These are phyloP conservation scores for Mollisiaceae sp. DNA, from an alignment of 2,329 filamentous ascomycete genomes.

Conservation along the genomic window DNA sequence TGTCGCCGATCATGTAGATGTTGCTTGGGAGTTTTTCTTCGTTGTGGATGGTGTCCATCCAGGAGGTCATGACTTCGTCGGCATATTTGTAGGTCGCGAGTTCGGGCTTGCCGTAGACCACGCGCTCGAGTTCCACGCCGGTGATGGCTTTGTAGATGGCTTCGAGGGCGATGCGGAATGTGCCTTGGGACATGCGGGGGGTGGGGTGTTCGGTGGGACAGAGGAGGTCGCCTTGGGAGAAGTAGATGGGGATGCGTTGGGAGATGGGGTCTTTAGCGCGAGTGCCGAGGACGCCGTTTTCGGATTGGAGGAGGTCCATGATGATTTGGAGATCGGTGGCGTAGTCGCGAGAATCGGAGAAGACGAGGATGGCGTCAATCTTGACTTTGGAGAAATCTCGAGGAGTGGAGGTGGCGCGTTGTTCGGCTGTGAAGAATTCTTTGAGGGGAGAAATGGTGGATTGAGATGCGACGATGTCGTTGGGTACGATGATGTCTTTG, in stretches of 20 bases:
- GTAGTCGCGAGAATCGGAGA: slow-evolving; percentile 76
- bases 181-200: slow-evolving; percentile 74
- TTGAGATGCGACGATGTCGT: slow-evolving; percentile 75
- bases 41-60: slow-evolving; percentile 78
- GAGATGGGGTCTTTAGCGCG: slow-evolving; percentile 67
- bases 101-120: slow-evolving; percentile 78
- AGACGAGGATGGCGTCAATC: slow-evolving; percentile 77
- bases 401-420: slow-evolving; percentile 69
- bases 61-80: slow-evolving; percentile 72
- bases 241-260: slow-evolving; percentile 76
- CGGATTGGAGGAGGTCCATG: slow-evolving; percentile 71
- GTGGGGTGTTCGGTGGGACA: slow-evolving; percentile 69
- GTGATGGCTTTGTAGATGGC: slow-evolving; percentile 75
- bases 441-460: slow-evolving; percentile 71
- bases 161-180: slow-evolving; percentile 77
- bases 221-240: slow-evolving; percentile 67
- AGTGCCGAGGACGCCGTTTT: slow-evolving; percentile 70
- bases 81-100: slow-evolving; percentile 80
- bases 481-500: slow-evolving; percentile 73
- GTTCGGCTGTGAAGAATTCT: slow-evolving; percentile 66
- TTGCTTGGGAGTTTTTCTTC: slow-evolving; percentile 72
- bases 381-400: slow-evolving; percentile 74
- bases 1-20: slow-evolving; percentile 80
- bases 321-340: slow-evolving; percentile 79
- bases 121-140: slow-evolving; percentile 73